Conservation (phyloP, 805 yeast species). For the Nakazawaea wickerhamii region DNA sequence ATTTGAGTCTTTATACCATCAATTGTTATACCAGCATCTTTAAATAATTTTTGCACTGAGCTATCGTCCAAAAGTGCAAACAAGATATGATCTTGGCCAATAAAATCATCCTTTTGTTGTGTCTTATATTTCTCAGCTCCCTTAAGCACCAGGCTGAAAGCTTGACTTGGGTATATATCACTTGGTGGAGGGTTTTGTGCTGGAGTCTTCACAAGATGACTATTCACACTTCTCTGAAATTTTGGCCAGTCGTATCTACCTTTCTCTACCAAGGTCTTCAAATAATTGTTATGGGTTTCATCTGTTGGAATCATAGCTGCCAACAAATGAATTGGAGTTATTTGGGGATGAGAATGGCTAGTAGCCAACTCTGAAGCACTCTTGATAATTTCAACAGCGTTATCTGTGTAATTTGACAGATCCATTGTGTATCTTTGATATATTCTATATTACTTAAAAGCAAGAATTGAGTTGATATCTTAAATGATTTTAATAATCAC, state of each 20-base stretch:
- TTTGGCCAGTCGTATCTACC: slow-evolving; percentile 84
- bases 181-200: slow-evolving; percentile 87
- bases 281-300: slow-evolving; percentile 48
- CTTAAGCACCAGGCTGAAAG: slow-evolving; percentile 69
- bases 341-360: slow-evolving; percentile 78
- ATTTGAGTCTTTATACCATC: slow-evolving; percentile 77
- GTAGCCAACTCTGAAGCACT: slow-evolving; percentile 77
- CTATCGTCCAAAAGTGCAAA: slow-evolving; percentile 80
- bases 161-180: slow-evolving; percentile 67
- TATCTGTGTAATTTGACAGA: slow-evolving; percentile 83
- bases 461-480: no score
- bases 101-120: slow-evolving; percentile 84
- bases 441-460: background rate
- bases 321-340: slow-evolving; percentile 82
- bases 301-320: slow-evolving; percentile 84
- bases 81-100: slow-evolving; percentile 92
- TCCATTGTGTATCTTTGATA: slow-evolving; percentile 35
- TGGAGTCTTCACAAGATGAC: slow-evolving; percentile 76
- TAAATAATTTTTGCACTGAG: slow-evolving; percentile 62
- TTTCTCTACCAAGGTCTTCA: slow-evolving; percentile 77
- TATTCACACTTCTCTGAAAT: slow-evolving; percentile 76
- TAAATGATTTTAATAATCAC: no score
- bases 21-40: slow-evolving; percentile 61
- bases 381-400: slow-evolving; percentile 78
- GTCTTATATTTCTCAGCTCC: slow-evolving; percentile 73